phyloP scores from a whole-genome alignment of 192 early-diverging fungal species.

The Backusella parvicylindrica region DNA sequence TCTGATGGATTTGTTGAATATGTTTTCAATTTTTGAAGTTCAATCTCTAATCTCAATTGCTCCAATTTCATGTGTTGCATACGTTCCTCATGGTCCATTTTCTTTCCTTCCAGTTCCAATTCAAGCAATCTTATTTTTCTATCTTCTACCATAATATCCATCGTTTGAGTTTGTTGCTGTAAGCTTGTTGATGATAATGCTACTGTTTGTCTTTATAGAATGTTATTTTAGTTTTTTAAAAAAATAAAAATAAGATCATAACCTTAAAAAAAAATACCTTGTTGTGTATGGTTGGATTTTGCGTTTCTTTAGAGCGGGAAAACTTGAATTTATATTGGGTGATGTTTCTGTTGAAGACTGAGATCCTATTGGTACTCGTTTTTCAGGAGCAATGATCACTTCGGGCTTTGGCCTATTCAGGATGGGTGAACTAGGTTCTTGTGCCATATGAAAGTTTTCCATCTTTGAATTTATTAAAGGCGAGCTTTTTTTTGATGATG shows the following conservation, averaged over 20 bases:
- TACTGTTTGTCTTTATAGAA: background rate
- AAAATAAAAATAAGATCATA: background rate
- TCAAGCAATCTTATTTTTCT: conserved; percentile 1
- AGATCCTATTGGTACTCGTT: background rate
- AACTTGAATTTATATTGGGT: background rate
- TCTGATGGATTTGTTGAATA: background rate
- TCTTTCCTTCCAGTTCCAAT: conserved; percentile 16
- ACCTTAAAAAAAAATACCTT: background rate
- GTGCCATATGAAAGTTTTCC: background rate
- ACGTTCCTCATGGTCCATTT: conserved; percentile 23
- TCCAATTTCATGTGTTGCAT: conserved; percentile 27
- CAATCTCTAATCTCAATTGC: conserved; percentile 21
- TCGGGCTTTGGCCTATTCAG: background rate
- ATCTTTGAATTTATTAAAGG: background rate
- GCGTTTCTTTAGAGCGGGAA: background rate
- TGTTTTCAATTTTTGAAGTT: conserved; percentile 21
- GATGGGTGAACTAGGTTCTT: background rate
- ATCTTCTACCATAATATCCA: conserved; percentile 1
- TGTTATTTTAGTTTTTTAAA: background rate
- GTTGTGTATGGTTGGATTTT: background rate
- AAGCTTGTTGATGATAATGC: background rate
- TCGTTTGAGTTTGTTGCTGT: background rate
- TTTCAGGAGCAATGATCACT: background rate
- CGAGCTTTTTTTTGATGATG: background rate
- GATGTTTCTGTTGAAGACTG: background rate